Base-by-base conservation (phyloP, 2,329 filamentous ascomycete genomes). In the Fusarium austroafricanum region DNA sequence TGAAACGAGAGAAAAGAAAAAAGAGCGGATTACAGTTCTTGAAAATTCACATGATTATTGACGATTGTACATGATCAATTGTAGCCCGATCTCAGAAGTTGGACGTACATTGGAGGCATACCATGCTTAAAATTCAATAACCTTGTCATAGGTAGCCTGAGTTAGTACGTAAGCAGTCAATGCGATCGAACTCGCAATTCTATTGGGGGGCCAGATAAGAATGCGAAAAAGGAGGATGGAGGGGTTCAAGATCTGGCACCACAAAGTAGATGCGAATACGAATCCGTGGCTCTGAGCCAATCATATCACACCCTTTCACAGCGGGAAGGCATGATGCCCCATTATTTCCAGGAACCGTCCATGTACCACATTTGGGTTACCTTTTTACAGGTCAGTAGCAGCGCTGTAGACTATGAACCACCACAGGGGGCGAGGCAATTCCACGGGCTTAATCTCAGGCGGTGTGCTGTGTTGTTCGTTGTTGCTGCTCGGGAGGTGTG, bases 211-310 rank as follows among this genome's bases (percentile, higher is more conserved):
- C 43, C 26, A 37, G 66, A 69, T 69, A 69, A 69, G 66, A 69
- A 70, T 67, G 66, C 66, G 66, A 69, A 69, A 67, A 67, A 52
- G 66, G 63, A 63, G 65, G 58, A 38, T 18, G 38, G 50, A 39
- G 55, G 61, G 40, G 56, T 49, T 38, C 47, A 37, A 63, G 67
- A 69, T 70, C 67, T 70, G 59, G 49, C 43, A 69, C 46, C 38
- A 57, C 29, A 18, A 62, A 46, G 33, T 43, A 44, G 65, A 69
- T 71, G 59, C 68, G 68, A 71, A 71, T 71, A 71, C 68, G 68
- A 71, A 71, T 69, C 45, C 68, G 65, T 11, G 14, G 0, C 8
- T 20, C 5, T 15, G 6, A 50, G 17, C 67, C 59, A 70, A 68
- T 70, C 67, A 70, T 18, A 37, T 46, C 46, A 62, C 42, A 40